phyloP scores from a whole-genome alignment of 1,139 yeast genomes.

The Candida dubliniensis region DNA sequence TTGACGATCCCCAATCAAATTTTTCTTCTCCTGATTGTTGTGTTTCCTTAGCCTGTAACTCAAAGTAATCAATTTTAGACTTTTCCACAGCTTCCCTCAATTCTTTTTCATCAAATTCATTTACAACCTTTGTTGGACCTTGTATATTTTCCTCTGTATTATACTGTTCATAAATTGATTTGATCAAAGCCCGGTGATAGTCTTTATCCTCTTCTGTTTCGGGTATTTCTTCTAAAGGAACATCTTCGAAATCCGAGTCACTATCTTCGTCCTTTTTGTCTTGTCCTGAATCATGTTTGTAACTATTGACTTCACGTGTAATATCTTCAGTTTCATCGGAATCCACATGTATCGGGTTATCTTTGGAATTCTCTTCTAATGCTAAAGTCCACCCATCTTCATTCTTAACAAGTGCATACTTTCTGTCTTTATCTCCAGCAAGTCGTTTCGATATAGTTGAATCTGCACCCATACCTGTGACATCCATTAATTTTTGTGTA shows the following conservation, averaged over 20 bases:
- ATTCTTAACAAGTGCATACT: conserved; percentile 72
- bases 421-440: conserved; percentile 81
- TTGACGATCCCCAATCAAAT: conserved; percentile 15
- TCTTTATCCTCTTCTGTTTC: conserved; percentile 33
- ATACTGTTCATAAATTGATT: conserved; percentile 38
- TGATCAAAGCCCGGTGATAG: conserved; percentile 33
- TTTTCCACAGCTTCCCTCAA: conserved; percentile 46
- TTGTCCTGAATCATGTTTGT: not conserved
- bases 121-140: not conserved
- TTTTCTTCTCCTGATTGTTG: conserved; percentile 9
- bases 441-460: conserved; percentile 56
- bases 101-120: conserved; percentile 33
- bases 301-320: conserved; percentile 9
- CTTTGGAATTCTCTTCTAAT: conserved; percentile 38
- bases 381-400: conserved; percentile 89
- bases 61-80: conserved; percentile 39
- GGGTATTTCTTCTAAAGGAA: conserved; percentile 32
- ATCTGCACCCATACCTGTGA: conserved; percentile 77
- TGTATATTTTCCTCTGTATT: not conserved
- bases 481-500: conserved; percentile 83
- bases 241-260: conserved; percentile 66
- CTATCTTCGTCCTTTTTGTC: conserved; percentile 21
- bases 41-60: conserved; percentile 21
- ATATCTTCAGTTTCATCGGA: conserved; percentile 10
- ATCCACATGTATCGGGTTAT: conserved; percentile 44